A percentile compares a stretch with the other conserved stretches of the same genome.
Evolutionary conservation across 148 eudicot species (phyloP).

Genomic region (Nepenthes gracilis): DNA sequence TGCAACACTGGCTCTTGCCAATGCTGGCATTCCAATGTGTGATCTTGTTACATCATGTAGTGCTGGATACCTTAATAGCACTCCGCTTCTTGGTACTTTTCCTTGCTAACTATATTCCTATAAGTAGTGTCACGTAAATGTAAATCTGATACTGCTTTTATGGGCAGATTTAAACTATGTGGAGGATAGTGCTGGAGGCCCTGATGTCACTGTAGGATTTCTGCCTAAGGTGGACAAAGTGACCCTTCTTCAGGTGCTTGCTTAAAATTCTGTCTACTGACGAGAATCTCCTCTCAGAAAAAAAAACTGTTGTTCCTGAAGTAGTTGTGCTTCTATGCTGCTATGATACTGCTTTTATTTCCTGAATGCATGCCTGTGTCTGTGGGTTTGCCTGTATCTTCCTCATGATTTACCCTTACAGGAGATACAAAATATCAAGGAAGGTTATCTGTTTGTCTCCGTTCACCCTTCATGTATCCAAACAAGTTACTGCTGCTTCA

Average conservation of each 20-base stretch:
- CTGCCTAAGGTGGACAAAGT: slow-evolving; percentile 83
- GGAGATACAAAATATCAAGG: no score
- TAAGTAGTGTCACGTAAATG: not conserved
- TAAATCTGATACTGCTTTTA: not conserved
- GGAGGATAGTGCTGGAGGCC: slow-evolving; percentile 98
- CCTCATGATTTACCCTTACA: no score
- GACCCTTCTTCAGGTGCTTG: slow-evolving; percentile 81
- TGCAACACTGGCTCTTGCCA: slow-evolving; percentile 94
- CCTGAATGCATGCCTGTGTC: no score
- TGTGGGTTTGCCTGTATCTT: no score
- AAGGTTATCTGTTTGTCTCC: no score
- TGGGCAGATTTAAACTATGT: slow-evolving; percentile 71
- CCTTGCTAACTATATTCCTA: not conserved
- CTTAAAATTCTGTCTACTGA: not conserved
- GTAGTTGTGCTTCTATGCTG: not conserved
- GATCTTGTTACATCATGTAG: slow-evolving; percentile 94
- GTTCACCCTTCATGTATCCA: no score
- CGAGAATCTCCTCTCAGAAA: not conserved
- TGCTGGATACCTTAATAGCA: slow-evolving; percentile 81
- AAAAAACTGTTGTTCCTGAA: not conserved
- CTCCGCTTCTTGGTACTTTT: slow-evolving; percentile 72
- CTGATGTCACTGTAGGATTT: slow-evolving; percentile 89
- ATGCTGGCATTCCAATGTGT: slow-evolving; percentile 97
- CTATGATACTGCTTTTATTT: no score
- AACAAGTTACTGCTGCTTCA: no score